These are phyloP conservation scores for Penium margaritaceum DNA, from an alignment of 139 green algal genomes.

Conservation along the genomic window DNA sequence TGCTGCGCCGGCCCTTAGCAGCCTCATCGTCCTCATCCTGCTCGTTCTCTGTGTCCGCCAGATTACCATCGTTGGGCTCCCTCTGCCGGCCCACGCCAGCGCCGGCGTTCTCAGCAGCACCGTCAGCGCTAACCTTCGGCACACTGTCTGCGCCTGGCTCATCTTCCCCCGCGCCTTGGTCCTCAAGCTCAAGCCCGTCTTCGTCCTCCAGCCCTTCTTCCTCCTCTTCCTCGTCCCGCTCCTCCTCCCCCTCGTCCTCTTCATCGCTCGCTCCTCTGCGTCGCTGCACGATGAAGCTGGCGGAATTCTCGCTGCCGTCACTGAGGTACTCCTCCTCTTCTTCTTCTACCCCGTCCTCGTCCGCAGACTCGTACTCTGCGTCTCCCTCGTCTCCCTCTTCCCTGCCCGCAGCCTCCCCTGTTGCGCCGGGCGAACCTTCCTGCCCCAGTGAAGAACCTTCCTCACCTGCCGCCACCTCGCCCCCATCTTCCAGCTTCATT, in stretches of 20 bases:
- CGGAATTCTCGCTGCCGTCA: neutral
- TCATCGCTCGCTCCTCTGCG: slow-evolving; percentile 9
- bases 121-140: neutral
- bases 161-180: slow-evolving; percentile 1
- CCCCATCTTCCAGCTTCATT: too few species aligned
- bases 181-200: neutral
- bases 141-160: neutral
- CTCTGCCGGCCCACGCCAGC: slow-evolving; percentile 3
- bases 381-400: too few species aligned
- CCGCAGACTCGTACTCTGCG: too few species aligned
- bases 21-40: neutral
- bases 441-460: too few species aligned
- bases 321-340: slow-evolving; percentile 18
- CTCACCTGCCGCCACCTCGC: too few species aligned
- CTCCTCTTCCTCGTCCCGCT: slow-evolving; percentile 9
- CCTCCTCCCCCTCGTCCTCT: slow-evolving; percentile 5
- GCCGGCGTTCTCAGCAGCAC: neutral
- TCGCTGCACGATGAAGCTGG: slow-evolving; percentile 10
- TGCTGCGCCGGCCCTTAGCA: neutral
- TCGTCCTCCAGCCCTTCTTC: slow-evolving; percentile 12
- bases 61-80: neutral
- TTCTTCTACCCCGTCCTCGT: neutral
- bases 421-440: too few species aligned
- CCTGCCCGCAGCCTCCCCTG: too few species aligned
- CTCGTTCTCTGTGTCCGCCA: neutral